phyloP scores from a whole-genome alignment of 2,329 filamentous ascomycete species.

The Bertia moriformis region DNA sequence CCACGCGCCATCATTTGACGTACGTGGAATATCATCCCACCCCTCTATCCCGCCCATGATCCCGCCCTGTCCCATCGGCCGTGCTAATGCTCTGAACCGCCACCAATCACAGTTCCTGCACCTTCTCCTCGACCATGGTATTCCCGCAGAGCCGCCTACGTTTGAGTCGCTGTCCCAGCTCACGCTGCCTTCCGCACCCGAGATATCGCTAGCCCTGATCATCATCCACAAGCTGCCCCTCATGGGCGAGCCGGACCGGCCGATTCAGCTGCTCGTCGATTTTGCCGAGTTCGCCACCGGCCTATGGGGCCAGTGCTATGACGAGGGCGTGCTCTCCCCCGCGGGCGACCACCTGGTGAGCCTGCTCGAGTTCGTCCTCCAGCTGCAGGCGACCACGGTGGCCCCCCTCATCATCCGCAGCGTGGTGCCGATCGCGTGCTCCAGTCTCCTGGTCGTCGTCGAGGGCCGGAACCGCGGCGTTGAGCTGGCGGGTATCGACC shows the following conservation, averaged over 20 bases:
- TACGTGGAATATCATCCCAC: no score
- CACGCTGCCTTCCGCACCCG: conserved; percentile 47
- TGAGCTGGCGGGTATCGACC: not conserved
- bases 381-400: not conserved
- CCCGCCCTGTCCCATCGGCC: no score
- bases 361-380: conserved; percentile 34
- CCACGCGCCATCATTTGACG: conserved; percentile 24
- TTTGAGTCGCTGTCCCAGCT: conserved; percentile 55
- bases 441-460: not conserved
- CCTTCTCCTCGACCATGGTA: conserved; percentile 47
- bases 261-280: conserved; percentile 41
- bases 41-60: no score
- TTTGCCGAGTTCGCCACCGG: conserved; percentile 49
- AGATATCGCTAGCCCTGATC: conserved; percentile 47
- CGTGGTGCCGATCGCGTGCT: not conserved
- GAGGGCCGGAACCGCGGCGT: not conserved
- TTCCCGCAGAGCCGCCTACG: conserved; percentile 37
- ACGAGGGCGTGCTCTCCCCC: conserved; percentile 40
- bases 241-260: conserved; percentile 31
- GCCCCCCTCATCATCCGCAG: not conserved
- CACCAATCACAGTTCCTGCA: conserved; percentile 24
- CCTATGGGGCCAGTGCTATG: conserved; percentile 54
- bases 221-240: conserved; percentile 53
- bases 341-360: conserved; percentile 54
- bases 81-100: no score